A percentile compares a stretch with the other conserved stretches of the same genome.
phyloP scores from a whole-genome alignment of 495 filamentous ascomycete species.

The Trichoderma virens region DNA sequence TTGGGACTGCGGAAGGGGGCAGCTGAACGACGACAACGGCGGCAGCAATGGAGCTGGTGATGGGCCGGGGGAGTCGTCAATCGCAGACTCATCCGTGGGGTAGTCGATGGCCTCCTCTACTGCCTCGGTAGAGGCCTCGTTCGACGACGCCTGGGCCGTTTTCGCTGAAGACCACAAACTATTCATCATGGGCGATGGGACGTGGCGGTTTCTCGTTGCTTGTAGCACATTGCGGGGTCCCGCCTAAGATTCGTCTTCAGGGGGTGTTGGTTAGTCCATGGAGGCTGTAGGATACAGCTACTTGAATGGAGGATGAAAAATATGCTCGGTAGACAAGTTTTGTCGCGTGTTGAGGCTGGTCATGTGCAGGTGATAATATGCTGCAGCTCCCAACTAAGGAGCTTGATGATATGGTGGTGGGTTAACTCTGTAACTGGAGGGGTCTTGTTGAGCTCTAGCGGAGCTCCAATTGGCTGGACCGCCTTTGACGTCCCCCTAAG shows the following conservation, averaged over 20 bases:
- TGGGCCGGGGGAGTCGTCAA: background rate
- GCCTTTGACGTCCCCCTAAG: background rate
- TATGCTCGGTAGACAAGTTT: background rate
- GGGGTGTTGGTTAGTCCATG: constrained; percentile 1
- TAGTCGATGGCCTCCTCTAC: background rate
- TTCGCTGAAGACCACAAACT: constrained; percentile 2
- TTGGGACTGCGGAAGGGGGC: background rate
- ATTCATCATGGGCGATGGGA: constrained; percentile 1
- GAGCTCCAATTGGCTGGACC: background rate
- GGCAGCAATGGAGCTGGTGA: constrained; percentile 5
- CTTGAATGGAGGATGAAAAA: background rate
- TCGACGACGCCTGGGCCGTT: background rate
- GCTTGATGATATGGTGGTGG: background rate
- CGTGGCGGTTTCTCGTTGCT: background rate
- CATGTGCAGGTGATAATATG: background rate
- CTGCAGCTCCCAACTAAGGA: background rate
- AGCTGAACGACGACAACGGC: background rate
- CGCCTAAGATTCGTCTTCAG: background rate
- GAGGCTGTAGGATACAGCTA: background rate
- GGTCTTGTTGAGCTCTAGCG: background rate
- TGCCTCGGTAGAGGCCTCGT: background rate
- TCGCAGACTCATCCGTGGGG: background rate
- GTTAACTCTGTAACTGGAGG: background rate
- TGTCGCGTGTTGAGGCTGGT: background rate
- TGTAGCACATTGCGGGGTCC: background rate